Evolutionary conservation across 2,329 filamentous ascomycete genomes (phyloP).

Genomic region (Sarocladiaceae sp.): DNA sequence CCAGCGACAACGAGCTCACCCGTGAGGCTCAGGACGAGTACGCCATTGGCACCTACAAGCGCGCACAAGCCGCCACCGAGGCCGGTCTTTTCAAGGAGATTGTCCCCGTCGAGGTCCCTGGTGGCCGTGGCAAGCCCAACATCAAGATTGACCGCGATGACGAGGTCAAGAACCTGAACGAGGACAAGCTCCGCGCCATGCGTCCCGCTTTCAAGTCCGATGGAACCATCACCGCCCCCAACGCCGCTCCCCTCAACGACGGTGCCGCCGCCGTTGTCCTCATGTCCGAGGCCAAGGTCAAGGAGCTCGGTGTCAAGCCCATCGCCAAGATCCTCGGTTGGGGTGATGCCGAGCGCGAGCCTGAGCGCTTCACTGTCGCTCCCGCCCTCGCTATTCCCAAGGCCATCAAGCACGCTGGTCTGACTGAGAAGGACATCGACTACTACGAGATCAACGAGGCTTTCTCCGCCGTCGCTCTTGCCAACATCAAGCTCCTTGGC

Average conservation of each 20-base stretch:
- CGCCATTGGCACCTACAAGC: slow-evolving; percentile 91
- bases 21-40: slow-evolving; percentile 92
- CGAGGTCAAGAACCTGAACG: slow-evolving; percentile 91
- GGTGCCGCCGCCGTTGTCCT: slow-evolving; percentile 90
- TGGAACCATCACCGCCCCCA: slow-evolving; percentile 92
- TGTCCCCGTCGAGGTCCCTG: slow-evolving; percentile 79
- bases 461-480: slow-evolving; percentile 92
- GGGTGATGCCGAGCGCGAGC: slow-evolving; percentile 89
- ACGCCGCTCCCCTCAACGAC: slow-evolving; percentile 94
- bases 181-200: slow-evolving; percentile 78
- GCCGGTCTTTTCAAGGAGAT: slow-evolving; percentile 87
- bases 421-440: slow-evolving; percentile 74
- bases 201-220: slow-evolving; percentile 78
- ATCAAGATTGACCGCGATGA: slow-evolving; percentile 81
- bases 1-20: slow-evolving; percentile 73
- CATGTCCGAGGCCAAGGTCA: slow-evolving; percentile 89
- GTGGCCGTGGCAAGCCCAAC: slow-evolving; percentile 84
- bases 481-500: slow-evolving; percentile 89
- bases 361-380: slow-evolving; percentile 92
- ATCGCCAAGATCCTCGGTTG: slow-evolving; percentile 96
- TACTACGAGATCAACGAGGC: slow-evolving; percentile 99
- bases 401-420: slow-evolving; percentile 88
- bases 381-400: slow-evolving; percentile 94
- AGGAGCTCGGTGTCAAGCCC: slow-evolving; percentile 86
- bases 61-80: slow-evolving; percentile 81